Evolutionary conservation across 352 stramenopile genomes (phyloP).

Genomic region (Globisporangium viniferum): DNA sequence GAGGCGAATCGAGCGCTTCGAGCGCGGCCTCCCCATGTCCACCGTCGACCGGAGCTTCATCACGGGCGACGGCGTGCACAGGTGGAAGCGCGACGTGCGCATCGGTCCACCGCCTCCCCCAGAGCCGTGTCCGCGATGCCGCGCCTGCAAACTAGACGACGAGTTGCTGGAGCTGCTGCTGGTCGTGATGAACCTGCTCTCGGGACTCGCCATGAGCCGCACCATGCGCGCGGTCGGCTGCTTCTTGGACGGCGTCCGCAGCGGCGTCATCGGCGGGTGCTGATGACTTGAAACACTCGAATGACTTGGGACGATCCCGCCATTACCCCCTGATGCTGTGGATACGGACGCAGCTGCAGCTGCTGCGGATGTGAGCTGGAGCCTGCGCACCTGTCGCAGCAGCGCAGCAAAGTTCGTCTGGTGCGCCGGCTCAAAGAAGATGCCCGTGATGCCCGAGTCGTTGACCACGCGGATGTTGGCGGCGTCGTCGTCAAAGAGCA

Average conservation of each 20-base stretch:
- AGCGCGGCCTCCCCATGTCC: slow-evolving; percentile 67
- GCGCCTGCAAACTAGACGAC: slow-evolving; percentile 10
- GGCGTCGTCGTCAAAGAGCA: slow-evolving; percentile 79
- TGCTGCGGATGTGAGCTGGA: slow-evolving; percentile 17
- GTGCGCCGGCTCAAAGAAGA: slow-evolving; percentile 65
- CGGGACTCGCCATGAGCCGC: slow-evolving; percentile 33
- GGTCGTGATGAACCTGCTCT: slow-evolving; percentile 29
- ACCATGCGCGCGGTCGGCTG: slow-evolving; percentile 17
- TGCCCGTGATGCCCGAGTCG: slow-evolving; percentile 65
- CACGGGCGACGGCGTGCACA: slow-evolving; percentile 79
- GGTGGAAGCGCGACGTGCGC: slow-evolving; percentile 44
- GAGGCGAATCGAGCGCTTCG: slow-evolving; percentile 53
- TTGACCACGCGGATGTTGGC: slow-evolving; percentile 73
- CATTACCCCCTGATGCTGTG: neutral
- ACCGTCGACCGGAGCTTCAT: slow-evolving; percentile 78
- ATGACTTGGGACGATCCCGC: neutral
- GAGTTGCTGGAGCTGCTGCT: slow-evolving; percentile 4
- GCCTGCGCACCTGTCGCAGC: slow-evolving; percentile 39
- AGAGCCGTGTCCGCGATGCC: slow-evolving; percentile 13
- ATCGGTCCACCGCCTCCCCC: slow-evolving; percentile 15
- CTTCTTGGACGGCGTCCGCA: slow-evolving; percentile 15
- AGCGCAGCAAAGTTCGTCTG: slow-evolving; percentile 31
- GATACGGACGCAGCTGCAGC: neutral
- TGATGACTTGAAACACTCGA: neutral
- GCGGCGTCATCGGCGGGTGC: slow-evolving; percentile 4